Percentiles rank a stretch among this genome's conserved stretches.
Conservation (phyloP, 805 yeast genomes). For the Teunomyces tritomae region DNA sequence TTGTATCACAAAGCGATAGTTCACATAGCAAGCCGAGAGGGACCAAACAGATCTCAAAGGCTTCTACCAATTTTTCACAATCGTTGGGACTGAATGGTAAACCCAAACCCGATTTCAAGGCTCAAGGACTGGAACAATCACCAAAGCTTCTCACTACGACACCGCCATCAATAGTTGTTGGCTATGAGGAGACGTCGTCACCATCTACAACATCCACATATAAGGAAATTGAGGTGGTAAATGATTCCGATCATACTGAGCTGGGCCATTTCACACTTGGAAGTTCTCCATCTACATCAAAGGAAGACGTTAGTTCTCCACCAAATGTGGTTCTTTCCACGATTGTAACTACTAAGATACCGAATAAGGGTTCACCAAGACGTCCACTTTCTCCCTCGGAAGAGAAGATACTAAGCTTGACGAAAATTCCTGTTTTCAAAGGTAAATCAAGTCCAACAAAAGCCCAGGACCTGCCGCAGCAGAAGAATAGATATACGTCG, state of each 20-base stretch:
- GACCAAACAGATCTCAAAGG: conserved; percentile 5
- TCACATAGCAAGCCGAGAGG: conserved; percentile 7
- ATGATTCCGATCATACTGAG: not conserved
- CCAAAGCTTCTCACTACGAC: not conserved
- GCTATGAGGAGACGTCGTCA: conserved; percentile 13
- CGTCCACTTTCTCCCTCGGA: conserved; percentile 22
- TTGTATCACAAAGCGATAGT: conserved; percentile 17
- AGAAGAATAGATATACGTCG: not conserved
- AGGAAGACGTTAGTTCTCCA: not conserved
- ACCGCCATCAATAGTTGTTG: conserved; percentile 20
- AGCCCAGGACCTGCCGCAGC: not conserved
- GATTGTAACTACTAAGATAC: not conserved
- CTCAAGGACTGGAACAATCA: not conserved
- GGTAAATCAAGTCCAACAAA: not conserved
- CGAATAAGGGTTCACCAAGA: conserved; percentile 13
- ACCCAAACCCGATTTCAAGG: not conserved
- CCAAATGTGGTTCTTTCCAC: not conserved
- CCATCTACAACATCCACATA: conserved; percentile 19
- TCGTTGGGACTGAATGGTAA: not conserved
- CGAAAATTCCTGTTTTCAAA: conserved; percentile 25
- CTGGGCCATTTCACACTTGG: not conserved
- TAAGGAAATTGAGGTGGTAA: conserved; percentile 8
- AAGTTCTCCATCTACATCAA: not conserved
- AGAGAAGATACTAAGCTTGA: conserved; percentile 20
- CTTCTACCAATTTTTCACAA: not conserved